phyloP scores from a whole-genome alignment of 306 rosid species.

The Fragaria ananassa region DNA sequence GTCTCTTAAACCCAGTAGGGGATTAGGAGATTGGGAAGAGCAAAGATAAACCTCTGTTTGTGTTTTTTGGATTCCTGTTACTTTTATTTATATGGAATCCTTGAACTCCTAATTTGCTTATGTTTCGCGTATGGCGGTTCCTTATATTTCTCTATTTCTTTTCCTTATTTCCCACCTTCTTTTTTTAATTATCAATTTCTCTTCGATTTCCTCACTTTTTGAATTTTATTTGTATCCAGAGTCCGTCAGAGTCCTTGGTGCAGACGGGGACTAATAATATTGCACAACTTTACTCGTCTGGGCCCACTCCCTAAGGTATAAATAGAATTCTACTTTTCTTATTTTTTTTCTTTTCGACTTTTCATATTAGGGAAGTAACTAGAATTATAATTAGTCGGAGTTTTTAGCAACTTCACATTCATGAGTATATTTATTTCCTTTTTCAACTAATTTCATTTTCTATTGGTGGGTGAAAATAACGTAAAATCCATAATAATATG shows the following conservation, averaged over 20 bases:
- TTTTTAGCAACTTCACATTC: too few relatives aligned
- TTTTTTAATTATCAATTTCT: background rate
- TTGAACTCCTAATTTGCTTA: background rate
- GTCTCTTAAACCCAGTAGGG: background rate
- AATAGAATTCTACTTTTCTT: background rate
- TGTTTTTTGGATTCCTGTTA: background rate
- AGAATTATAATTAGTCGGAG: too few relatives aligned
- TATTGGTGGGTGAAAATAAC: too few relatives aligned
- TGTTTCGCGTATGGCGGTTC: slow-evolving; percentile 7
- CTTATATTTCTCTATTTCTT: background rate
- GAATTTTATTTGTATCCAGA: background rate
- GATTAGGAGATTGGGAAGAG: background rate
- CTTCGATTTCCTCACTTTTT: background rate
- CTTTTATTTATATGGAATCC: background rate
- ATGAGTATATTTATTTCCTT: too few relatives aligned
- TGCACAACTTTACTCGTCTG: background rate
- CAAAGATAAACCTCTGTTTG: background rate
- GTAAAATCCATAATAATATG: too few relatives aligned
- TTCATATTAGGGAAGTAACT: too few relatives aligned
- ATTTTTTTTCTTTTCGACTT: too few relatives aligned
- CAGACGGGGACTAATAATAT: background rate
- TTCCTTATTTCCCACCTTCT: background rate
- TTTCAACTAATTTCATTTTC: too few relatives aligned
- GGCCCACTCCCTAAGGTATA: background rate
- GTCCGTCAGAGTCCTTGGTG: background rate